Conservation (phyloP, 2,329 filamentous ascomycete species). For the Rhinocladiella mackenziei region DNA sequence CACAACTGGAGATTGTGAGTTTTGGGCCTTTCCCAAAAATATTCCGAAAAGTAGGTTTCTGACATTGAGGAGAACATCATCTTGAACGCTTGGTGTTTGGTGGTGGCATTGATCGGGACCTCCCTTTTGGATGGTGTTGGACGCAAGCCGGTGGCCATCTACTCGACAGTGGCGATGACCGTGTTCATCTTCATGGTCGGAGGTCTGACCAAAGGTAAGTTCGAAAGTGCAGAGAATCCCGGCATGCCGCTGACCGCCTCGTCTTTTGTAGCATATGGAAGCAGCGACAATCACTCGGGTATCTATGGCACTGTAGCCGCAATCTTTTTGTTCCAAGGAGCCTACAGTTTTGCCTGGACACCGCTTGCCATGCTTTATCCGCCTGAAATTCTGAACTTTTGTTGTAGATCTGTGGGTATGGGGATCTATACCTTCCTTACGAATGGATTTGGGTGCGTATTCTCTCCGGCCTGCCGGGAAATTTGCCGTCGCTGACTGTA, state of each 20-base stretch:
- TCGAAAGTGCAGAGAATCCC: too few species aligned
- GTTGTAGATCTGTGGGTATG: slow-evolving; percentile 48
- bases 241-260: too few species aligned
- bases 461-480: too few species aligned
- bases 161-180: slow-evolving; percentile 34
- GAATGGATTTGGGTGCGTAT: too few species aligned
- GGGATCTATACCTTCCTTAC: slow-evolving; percentile 35
- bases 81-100: slow-evolving; percentile 49
- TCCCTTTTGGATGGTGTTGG: slow-evolving; percentile 43
- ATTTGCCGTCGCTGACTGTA: too few species aligned
- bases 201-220: slow-evolving; percentile 48
- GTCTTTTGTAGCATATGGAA: too few species aligned
- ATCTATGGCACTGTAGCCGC: slow-evolving; percentile 41
- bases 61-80: too few species aligned
- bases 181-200: slow-evolving; percentile 51
- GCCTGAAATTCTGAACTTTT: slow-evolving; percentile 49
- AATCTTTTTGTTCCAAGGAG: slow-evolving; percentile 37
- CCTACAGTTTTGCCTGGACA: slow-evolving; percentile 46
- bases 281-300: slow-evolving; percentile 37
- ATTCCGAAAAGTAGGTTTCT: too few species aligned
- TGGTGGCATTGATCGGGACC: slow-evolving; percentile 43
- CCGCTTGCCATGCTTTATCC: slow-evolving; percentile 49
- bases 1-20: slow-evolving; percentile 47
- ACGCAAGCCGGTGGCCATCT: slow-evolving; percentile 41
- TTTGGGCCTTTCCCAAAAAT: too few species aligned